These are phyloP conservation scores for Nannochloropsis salina DNA, from an alignment of 108 stramenopile species.

Conservation along the genomic window DNA sequence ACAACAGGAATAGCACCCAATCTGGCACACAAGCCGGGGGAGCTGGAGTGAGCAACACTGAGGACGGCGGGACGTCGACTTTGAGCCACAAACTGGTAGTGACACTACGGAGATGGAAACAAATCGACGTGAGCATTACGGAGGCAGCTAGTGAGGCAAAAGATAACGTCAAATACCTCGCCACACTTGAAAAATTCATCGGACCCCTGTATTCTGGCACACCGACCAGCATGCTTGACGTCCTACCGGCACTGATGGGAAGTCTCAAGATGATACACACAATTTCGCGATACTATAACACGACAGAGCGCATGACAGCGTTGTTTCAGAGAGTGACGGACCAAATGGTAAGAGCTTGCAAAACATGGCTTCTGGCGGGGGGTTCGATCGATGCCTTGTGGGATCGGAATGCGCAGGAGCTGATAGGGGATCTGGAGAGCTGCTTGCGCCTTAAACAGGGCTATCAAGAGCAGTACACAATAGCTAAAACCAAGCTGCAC, in stretches of 20 bases:
- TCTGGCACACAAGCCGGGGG: not conserved
- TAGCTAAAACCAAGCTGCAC: constrained; percentile 72
- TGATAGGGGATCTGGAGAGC: constrained; percentile 64
- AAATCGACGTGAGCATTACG: constrained; percentile 73
- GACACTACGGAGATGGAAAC: constrained; percentile 65
- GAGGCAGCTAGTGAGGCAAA: constrained; percentile 86
- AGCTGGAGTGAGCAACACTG: not conserved
- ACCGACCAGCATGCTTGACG: constrained; percentile 71
- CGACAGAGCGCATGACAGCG: constrained; percentile 56
- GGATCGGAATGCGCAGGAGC: constrained; percentile 62
- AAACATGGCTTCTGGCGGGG: constrained; percentile 50
- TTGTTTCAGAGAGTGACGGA: constrained; percentile 76
- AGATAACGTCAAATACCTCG: constrained; percentile 84
- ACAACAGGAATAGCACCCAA: not conserved
- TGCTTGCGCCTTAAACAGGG: constrained; percentile 77
- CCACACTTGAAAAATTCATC: constrained; percentile 74
- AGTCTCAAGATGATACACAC: constrained; percentile 88
- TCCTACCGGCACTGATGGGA: constrained; percentile 78
- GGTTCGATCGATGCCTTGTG: constrained; percentile 60
- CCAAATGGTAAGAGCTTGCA: constrained; percentile 79
- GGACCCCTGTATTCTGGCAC: constrained; percentile 77
- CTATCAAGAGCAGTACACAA: constrained; percentile 76
- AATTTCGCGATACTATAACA: constrained; percentile 64
- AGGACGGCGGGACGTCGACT: not conserved
- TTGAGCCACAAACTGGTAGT: constrained; percentile 55